Conservation (phyloP, 2,329 filamentous ascomycete species). For the Fusarium sp. region DNA sequence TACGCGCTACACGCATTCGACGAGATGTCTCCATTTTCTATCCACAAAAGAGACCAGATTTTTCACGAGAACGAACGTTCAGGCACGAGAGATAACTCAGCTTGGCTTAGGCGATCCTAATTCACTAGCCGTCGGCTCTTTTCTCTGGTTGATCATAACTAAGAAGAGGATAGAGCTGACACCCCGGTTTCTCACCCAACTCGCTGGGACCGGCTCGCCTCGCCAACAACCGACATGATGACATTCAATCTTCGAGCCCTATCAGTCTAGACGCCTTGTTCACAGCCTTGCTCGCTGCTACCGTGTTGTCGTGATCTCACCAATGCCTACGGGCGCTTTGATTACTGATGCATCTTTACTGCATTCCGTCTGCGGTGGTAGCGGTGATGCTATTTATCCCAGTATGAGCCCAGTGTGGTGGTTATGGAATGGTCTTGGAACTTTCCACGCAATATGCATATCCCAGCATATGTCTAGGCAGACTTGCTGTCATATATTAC, state of each 20-base stretch:
- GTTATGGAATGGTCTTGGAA: conserved; percentile 30
- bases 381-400: conserved; percentile 29
- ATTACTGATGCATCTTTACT: conserved; percentile 29
- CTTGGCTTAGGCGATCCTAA: conserved; percentile 11
- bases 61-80: neutral
- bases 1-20: conserved; percentile 24
- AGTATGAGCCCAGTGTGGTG: conserved; percentile 13
- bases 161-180: conserved; percentile 24
- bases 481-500: conserved; percentile 1
- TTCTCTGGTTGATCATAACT: conserved; percentile 30
- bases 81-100: conserved; percentile 14
- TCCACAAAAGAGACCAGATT: conserved; percentile 11
- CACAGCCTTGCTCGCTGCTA: conserved; percentile 11
- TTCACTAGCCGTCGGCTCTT: conserved; percentile 11
- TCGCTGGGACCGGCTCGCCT: conserved; percentile 46
- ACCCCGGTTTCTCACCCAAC: conserved; percentile 40
- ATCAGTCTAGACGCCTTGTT: conserved; percentile 20
- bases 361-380: conserved; percentile 33
- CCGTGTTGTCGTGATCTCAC: conserved; percentile 15
- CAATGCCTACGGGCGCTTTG: conserved; percentile 27
- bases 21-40: conserved; percentile 16
- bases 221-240: conserved; percentile 45
- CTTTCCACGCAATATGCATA: conserved; percentile 23
- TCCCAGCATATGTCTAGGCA: neutral
- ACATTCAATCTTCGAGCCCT: conserved; percentile 40